Percentiles rank a stretch among this genome's conserved stretches.
Evolutionary conservation across 768 basidiomycete genomes (phyloP).

Genomic region (Neoboletus brunneissimus): DNA sequence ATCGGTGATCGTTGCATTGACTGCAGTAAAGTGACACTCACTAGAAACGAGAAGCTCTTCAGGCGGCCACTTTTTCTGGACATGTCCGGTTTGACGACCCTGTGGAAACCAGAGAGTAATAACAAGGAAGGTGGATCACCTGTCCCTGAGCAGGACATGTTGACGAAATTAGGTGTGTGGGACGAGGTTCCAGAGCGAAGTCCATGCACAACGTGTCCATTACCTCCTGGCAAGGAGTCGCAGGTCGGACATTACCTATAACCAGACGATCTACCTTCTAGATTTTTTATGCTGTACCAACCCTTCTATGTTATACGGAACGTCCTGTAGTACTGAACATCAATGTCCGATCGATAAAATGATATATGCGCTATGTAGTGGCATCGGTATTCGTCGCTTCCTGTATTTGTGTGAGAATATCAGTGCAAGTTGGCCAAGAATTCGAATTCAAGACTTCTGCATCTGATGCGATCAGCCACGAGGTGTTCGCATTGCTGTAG

Average conservation of each 20-base stretch:
- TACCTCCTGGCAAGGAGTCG: neutral
- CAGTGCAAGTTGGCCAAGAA: neutral
- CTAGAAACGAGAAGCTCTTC: conserved; percentile 13
- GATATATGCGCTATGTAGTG: neutral
- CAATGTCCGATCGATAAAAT: neutral
- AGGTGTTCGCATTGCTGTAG: neutral
- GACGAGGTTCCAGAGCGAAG: neutral
- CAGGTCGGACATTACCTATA: neutral
- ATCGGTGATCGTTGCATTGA: conserved; percentile 25
- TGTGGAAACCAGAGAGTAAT: conserved; percentile 12
- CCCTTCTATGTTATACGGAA: neutral
- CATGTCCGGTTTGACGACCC: conserved; percentile 4
- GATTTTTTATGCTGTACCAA: neutral
- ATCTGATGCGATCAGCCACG: neutral
- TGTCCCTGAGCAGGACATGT: conserved; percentile 10
- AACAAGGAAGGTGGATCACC: neutral
- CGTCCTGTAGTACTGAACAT: neutral
- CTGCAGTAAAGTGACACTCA: conserved; percentile 8
- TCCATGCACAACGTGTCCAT: neutral
- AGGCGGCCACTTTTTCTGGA: conserved; percentile 14
- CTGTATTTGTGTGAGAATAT: neutral
- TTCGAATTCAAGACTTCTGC: neutral
- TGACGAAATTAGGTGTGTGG: conserved; percentile 25
- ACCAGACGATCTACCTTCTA: neutral
- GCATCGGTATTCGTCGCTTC: neutral